Evolutionary conservation across 2,329 filamentous ascomycete species (phyloP).

Genomic region (Colletotrichum godetiae): DNA sequence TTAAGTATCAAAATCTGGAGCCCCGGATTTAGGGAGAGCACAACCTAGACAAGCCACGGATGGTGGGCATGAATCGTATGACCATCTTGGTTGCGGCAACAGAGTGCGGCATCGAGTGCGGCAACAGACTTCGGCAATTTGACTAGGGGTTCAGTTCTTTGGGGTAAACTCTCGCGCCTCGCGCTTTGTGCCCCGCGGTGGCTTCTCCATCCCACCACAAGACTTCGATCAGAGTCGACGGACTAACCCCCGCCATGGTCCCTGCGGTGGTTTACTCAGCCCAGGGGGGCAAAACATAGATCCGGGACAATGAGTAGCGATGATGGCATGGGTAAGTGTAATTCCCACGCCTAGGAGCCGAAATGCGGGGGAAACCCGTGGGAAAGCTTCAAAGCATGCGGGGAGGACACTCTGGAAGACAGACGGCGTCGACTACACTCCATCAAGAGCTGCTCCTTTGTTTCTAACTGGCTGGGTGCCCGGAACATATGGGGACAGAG

Average conservation of each 20-base stretch:
- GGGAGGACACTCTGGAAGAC: not conserved
- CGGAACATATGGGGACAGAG: not conserved
- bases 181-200: not conserved
- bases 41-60: not conserved
- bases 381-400: not conserved
- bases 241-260: not conserved
- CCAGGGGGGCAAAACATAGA: constrained; percentile 8
- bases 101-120: constrained; percentile 13
- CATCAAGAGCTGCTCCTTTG: not conserved
- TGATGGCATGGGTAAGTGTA: constrained; percentile 8
- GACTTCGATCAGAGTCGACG: too few species aligned
- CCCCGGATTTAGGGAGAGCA: not conserved
- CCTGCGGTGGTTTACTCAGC: not conserved
- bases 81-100: constrained; percentile 13
- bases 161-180: constrained; percentile 1
- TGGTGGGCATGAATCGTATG: constrained; percentile 22
- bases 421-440: not conserved
- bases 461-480: not conserved
- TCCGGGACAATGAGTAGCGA: not conserved
- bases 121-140: constrained; percentile 16
- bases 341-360: not conserved
- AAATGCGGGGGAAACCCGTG: constrained; percentile 11
- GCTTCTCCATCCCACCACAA: not conserved
- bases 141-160: not conserved
- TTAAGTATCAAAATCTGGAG: constrained; percentile 8